Conservation (phyloP, 352 stramenopile species). For the Phytophthora meadii region DNA sequence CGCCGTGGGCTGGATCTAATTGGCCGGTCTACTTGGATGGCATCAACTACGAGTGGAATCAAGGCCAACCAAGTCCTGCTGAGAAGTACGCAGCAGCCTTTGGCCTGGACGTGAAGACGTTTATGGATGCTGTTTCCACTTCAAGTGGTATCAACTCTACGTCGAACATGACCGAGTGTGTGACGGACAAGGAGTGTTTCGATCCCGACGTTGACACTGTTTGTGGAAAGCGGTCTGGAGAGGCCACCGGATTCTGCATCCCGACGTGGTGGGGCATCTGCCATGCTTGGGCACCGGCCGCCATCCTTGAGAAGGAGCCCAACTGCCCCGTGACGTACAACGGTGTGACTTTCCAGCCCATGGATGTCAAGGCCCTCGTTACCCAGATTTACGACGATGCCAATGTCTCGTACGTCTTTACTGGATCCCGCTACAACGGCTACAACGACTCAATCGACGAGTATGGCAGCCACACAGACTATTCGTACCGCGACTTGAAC, state of each 20-base stretch:
- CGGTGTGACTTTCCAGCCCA: constrained; percentile 41
- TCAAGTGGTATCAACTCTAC: constrained; percentile 35
- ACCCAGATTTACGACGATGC: constrained; percentile 34
- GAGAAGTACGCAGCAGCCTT: constrained; percentile 54
- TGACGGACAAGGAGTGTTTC: constrained; percentile 27
- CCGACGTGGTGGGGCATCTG: constrained; percentile 42
- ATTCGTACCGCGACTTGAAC: constrained; percentile 43
- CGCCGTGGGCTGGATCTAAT: constrained; percentile 35
- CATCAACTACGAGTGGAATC: constrained; percentile 53
- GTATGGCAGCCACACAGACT: constrained; percentile 39
- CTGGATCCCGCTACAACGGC: constrained; percentile 35
- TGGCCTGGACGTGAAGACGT: constrained; percentile 6
- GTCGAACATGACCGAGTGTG: constrained; percentile 16
- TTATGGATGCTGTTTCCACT: constrained; percentile 31
- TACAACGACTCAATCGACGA: constrained; percentile 28
- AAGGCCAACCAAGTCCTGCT: constrained; percentile 30
- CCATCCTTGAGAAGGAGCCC: constrained; percentile 39
- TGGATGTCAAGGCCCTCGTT: constrained; percentile 44
- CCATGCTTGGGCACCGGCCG: constrained; percentile 40
- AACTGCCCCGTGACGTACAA: constrained; percentile 39
- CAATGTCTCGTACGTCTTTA: constrained; percentile 31
- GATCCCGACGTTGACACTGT: constrained; percentile 14
- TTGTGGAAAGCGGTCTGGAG: constrained; percentile 27
- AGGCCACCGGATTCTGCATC: constrained; percentile 39
- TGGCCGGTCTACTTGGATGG: constrained; percentile 63